Evolutionary conservation across 73 alveolate species (phyloP).

Genomic region (Paramecium sexaurelia): DNA sequence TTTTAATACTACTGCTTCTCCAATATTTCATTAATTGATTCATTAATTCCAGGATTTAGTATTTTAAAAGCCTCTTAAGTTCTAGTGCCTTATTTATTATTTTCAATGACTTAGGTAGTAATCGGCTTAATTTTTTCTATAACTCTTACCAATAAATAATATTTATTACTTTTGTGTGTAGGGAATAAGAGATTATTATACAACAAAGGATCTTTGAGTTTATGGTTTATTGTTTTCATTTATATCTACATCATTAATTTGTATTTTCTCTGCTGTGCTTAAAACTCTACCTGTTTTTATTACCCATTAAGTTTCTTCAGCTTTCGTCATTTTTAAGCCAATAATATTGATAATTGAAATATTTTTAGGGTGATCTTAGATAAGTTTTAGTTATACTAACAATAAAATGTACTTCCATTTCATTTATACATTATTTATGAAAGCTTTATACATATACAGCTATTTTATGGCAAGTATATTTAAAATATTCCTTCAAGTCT

Average conservation of each 20-base stretch:
- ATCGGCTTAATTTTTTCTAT: not conserved
- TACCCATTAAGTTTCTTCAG: conserved; percentile 3
- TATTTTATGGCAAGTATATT: conserved; percentile 41
- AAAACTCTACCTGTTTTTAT: not conserved
- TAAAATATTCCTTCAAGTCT: not conserved
- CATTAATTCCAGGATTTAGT: not conserved
- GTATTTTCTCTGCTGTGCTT: conserved; percentile 8
- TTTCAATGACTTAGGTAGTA: not conserved
- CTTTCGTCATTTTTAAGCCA: not conserved
- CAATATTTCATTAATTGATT: not conserved
- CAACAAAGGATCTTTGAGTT: not conserved
- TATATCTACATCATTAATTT: not conserved
- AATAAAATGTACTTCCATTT: conserved; percentile 32
- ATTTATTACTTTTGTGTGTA: not conserved
- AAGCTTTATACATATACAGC: conserved; percentile 14
- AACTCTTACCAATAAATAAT: not conserved
- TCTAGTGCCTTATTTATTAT: not conserved
- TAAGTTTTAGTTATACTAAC: conserved; percentile 11
- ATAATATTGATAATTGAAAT: not conserved
- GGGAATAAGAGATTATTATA: not conserved
- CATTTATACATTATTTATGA: not conserved
- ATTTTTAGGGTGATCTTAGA: not conserved
- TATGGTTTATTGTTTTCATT: not conserved
- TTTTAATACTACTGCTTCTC: not conserved
- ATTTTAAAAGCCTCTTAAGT: not conserved